Conservation (phyloP, 306 rosid genomes). For the Morella rubra region DNA sequence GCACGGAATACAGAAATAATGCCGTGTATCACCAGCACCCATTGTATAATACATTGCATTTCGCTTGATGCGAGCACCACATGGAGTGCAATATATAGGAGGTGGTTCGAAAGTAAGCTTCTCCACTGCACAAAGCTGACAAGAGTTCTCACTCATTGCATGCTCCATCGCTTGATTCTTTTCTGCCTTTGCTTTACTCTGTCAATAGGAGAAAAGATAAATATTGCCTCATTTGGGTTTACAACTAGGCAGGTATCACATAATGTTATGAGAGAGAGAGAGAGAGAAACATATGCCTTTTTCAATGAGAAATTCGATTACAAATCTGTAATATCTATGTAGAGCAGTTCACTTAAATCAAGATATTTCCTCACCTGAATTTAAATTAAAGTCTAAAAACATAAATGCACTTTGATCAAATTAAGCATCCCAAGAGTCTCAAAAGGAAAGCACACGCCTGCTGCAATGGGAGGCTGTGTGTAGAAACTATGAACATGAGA, state of each 20-base stretch:
- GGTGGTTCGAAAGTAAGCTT: conserved; percentile 98
- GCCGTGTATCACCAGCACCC: conserved; percentile 93
- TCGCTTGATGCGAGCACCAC: conserved; percentile 89
- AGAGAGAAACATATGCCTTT: not conserved
- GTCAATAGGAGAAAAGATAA: too few species aligned
- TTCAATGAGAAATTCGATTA: not conserved
- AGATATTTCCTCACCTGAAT: not conserved
- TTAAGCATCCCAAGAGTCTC: too few species aligned
- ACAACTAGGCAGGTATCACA: not conserved
- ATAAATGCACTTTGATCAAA: not conserved
- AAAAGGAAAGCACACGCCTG: too few species aligned
- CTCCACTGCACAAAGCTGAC: conserved; percentile 96
- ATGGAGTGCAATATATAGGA: conserved; percentile 87
- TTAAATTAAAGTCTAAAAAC: not conserved
- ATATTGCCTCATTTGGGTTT: too few species aligned
- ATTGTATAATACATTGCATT: conserved; percentile 86
- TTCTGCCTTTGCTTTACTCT: too few species aligned
- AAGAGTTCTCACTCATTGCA: conserved; percentile 96
- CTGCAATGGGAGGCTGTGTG: too few species aligned
- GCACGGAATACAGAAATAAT: conserved; percentile 93
- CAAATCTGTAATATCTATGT: not conserved
- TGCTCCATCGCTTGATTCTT: conserved; percentile 82
- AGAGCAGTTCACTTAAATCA: not conserved
- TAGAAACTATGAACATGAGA: too few species aligned
- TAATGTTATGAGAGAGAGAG: too few species aligned